Evolutionary conservation across 345 rosid species (phyloP).

Genomic region (Eucalyptus curtisii): DNA sequence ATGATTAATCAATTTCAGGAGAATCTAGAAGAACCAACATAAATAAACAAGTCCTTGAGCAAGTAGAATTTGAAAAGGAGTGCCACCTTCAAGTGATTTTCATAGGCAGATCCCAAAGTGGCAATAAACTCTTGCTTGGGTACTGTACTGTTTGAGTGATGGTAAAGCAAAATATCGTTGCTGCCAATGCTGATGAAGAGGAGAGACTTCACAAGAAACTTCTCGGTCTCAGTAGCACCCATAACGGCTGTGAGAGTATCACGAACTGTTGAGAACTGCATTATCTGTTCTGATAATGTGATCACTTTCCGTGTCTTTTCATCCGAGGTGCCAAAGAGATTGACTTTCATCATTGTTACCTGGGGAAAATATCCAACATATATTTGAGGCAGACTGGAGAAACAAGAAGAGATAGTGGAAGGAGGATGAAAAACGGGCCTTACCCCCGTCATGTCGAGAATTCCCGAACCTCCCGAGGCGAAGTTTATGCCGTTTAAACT

Average conservation of each 20-base stretch:
- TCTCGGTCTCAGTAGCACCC: constrained; percentile 6
- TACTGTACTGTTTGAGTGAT: not conserved
- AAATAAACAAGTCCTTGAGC: not conserved
- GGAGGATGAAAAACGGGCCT: not conserved
- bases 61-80: not conserved
- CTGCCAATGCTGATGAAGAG: constrained; percentile 45
- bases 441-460: constrained; percentile 23
- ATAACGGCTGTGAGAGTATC: not conserved
- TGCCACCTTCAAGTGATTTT: constrained; percentile 20
- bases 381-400: not conserved
- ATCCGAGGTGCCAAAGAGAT: not conserved
- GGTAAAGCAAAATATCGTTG: constrained; percentile 30
- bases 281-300: constrained; percentile 20
- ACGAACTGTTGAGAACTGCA: constrained; percentile 9
- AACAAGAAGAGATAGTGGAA: not conserved
- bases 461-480: constrained; percentile 47
- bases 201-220: constrained; percentile 16
- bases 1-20: not conserved
- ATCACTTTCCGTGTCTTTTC: constrained; percentile 4
- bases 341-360: not conserved
- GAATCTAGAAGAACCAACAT: not conserved
- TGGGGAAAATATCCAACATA: not conserved
- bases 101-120: constrained; percentile 12
- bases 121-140: constrained; percentile 19
- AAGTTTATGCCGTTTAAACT: constrained; percentile 32